Conservation (phyloP, 2,329 filamentous ascomycete genomes). For the Acephala macrosclerotiorum region DNA sequence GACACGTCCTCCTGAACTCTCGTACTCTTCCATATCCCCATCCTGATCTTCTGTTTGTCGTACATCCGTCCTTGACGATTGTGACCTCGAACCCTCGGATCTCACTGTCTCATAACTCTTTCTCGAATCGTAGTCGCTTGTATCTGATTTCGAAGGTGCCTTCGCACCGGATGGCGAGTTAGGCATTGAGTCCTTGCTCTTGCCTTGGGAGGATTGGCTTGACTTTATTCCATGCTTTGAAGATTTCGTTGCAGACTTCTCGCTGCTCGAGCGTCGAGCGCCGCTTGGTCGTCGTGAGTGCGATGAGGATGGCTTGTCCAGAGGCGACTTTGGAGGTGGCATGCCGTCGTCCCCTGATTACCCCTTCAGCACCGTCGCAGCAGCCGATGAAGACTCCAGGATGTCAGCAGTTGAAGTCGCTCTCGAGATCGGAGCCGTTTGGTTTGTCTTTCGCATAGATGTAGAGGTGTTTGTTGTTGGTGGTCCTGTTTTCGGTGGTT, state of each 20-base stretch:
- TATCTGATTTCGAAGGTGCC: slow-evolving; percentile 30
- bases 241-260: slow-evolving; percentile 34
- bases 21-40: slow-evolving; percentile 4
- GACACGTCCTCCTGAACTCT: slow-evolving; percentile 6
- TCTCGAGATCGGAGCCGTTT: not conserved
- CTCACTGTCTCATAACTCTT: slow-evolving; percentile 13
- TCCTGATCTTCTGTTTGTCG: slow-evolving; percentile 2
- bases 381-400: slow-evolving; percentile 24
- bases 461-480: not conserved
- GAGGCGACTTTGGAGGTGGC: slow-evolving; percentile 44
- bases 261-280: slow-evolving; percentile 37
- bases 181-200: slow-evolving; percentile 38
- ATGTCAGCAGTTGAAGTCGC: slow-evolving; percentile 15
- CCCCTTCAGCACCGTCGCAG: slow-evolving; percentile 24
- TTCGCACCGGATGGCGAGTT: slow-evolving; percentile 32
- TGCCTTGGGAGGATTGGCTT: slow-evolving; percentile 23
- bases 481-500: not conserved
- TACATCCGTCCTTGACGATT: slow-evolving; percentile 10
- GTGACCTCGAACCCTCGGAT: slow-evolving; percentile 4
- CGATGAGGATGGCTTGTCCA: slow-evolving; percentile 41
- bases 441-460: slow-evolving; percentile 3
- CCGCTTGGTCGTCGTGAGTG: slow-evolving; percentile 35
- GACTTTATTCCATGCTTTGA: slow-evolving; percentile 42
- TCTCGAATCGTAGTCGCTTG: slow-evolving; percentile 26
- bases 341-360: slow-evolving; percentile 38